Conservation (phyloP, 495 filamentous ascomycete species). For the Durotheca rogersii region DNA sequence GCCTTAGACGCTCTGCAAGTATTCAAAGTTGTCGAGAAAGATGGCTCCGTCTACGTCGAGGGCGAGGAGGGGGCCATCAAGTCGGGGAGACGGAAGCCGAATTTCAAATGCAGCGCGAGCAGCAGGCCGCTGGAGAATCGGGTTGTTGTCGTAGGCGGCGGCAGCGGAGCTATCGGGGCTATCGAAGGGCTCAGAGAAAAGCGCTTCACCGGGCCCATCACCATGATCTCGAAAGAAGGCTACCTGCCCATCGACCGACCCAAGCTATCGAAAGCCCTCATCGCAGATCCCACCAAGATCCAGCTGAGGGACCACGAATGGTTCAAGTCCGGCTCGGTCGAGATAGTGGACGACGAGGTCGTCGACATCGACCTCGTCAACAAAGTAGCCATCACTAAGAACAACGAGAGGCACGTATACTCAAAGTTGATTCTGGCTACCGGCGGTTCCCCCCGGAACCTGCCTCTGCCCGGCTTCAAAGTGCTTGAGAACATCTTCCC, state of each 20-base stretch:
- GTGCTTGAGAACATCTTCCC: constrained; percentile 83
- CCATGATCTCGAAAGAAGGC: constrained; percentile 80
- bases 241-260: constrained; percentile 87
- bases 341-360: constrained; percentile 74
- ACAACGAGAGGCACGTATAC: constrained; percentile 69
- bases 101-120: constrained; percentile 61
- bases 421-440: constrained; percentile 88
- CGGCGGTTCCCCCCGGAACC: constrained; percentile 73
- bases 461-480: constrained; percentile 84
- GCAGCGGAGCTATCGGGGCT: constrained; percentile 76
- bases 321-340: constrained; percentile 74
- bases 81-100: constrained; percentile 66
- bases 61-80: constrained; percentile 81
- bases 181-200: constrained; percentile 78
- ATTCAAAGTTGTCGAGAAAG: constrained; percentile 76
- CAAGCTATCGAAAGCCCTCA: constrained; percentile 91
- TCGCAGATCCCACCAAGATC: constrained; percentile 78
- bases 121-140: constrained; percentile 62
- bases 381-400: constrained; percentile 71
- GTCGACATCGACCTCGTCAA: constrained; percentile 69
- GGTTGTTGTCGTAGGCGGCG: constrained; percentile 87
- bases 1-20: constrained; percentile 78
- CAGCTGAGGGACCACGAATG: constrained; percentile 71
- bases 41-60: constrained; percentile 80
- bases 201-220: constrained; percentile 78